phyloP scores from a whole-genome alignment of 495 filamentous ascomycete genomes.

The Xylaria intraflava region DNA sequence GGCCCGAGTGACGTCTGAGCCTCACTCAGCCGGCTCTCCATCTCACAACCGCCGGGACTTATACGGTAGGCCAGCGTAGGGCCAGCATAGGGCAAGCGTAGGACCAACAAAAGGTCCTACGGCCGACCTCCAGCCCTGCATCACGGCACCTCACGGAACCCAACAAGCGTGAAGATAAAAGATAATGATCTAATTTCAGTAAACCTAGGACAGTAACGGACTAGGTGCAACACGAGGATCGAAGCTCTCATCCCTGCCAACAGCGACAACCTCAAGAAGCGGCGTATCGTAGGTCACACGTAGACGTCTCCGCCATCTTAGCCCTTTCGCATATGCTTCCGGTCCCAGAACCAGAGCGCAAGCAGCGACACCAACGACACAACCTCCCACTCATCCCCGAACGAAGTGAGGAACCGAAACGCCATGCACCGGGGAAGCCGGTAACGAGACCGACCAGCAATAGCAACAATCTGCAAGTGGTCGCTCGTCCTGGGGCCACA shows the following conservation, averaged over 20 bases:
- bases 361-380: constrained; percentile 7
- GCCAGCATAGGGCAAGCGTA: too few relatives aligned
- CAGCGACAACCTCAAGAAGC: not conserved
- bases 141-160: too few relatives aligned
- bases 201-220: too few relatives aligned
- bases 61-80: too few relatives aligned
- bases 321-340: constrained; percentile 3
- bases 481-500: not conserved
- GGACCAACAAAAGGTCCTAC: too few relatives aligned
- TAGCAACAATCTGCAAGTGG: constrained; percentile 4
- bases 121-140: too few relatives aligned
- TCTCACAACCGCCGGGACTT: too few relatives aligned
- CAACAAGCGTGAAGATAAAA: too few relatives aligned
- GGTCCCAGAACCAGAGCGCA: constrained; percentile 9
- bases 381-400: constrained; percentile 9
- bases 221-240: constrained; percentile 7
- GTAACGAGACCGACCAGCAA: constrained; percentile 2
- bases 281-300: constrained; percentile 1
- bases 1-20: not conserved
- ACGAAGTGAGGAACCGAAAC: constrained; percentile 1
- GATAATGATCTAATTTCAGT: too few relatives aligned
- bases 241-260: not conserved
- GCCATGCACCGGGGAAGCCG: not conserved
- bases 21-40: not conserved
- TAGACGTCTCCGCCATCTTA: constrained; percentile 1